These are phyloP conservation scores for Kitagawia praeruptora DNA, from an alignment of 129 eudicot species.

Conservation along the genomic window DNA sequence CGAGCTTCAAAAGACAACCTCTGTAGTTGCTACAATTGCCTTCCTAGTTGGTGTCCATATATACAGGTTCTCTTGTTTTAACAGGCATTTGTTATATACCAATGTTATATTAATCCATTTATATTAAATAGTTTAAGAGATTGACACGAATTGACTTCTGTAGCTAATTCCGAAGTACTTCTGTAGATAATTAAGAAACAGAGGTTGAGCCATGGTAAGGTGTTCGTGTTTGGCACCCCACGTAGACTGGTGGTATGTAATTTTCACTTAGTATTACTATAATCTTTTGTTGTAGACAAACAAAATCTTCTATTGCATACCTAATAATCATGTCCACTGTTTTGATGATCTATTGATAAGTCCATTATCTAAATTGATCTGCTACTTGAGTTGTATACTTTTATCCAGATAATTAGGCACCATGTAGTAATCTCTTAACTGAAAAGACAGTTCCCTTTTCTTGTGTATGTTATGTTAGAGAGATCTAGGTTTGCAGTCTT, in stretches of 20 bases:
- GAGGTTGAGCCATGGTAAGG: conserved; percentile 73
- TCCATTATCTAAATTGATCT: no score
- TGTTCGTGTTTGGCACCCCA: conserved; percentile 67
- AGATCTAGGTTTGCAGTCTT: background rate
- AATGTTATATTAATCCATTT: background rate
- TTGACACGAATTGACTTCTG: no score
- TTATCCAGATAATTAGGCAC: background rate
- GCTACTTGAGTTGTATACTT: no score
- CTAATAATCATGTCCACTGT: no score
- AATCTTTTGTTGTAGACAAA: no score
- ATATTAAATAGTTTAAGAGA: background rate
- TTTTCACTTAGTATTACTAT: conserved; percentile 13
- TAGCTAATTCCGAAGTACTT: no score
- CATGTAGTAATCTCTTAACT: background rate
- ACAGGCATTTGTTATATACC: background rate
- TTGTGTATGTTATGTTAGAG: background rate
- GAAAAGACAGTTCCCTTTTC: background rate
- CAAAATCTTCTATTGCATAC: no score
- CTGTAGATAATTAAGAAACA: no score
- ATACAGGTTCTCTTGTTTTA: background rate
- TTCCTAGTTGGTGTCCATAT: background rate
- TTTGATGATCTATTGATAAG: no score
- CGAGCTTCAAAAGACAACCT: conserved; percentile 77
- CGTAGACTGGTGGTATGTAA: conserved; percentile 79
- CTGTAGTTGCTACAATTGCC: background rate